These are phyloP conservation scores for Tricholoma matsutake DNA, from an alignment of 768 basidiomycete genomes.

Conservation along the genomic window DNA sequence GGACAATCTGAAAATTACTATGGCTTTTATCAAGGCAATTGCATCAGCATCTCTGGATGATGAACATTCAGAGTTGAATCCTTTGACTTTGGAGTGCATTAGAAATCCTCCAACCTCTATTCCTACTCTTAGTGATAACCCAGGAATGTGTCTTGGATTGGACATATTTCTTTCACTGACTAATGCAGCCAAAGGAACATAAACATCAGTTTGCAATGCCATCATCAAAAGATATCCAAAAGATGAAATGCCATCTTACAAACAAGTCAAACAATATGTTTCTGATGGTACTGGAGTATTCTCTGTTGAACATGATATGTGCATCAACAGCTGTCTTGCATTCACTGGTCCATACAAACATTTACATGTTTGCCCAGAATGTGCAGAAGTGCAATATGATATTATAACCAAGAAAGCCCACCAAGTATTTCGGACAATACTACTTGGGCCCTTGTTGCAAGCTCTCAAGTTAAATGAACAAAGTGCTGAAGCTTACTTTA, in stretches of 20 bases:
- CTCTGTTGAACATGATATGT: not conserved
- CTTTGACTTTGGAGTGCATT: not conserved
- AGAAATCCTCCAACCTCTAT: not conserved
- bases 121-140: not conserved
- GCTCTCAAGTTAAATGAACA: conserved; percentile 21
- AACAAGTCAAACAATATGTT: not conserved
- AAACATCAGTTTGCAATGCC: not conserved
- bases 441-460: conserved; percentile 30
- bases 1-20: not conserved
- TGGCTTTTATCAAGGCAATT: not conserved
- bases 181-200: not conserved
- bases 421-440: not conserved
- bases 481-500: conserved; percentile 7
- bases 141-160: not conserved
- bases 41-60: not conserved
- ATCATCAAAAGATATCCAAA: not conserved
- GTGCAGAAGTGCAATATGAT: not conserved
- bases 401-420: not conserved
- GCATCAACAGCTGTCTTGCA: not conserved
- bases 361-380: not conserved
- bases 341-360: not conserved
- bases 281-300: not conserved
- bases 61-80: not conserved
- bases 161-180: not conserved
- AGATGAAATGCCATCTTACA: not conserved